Conservation (phyloP, 176 grass and related monocot species). For the Ensete ventricosum region DNA sequence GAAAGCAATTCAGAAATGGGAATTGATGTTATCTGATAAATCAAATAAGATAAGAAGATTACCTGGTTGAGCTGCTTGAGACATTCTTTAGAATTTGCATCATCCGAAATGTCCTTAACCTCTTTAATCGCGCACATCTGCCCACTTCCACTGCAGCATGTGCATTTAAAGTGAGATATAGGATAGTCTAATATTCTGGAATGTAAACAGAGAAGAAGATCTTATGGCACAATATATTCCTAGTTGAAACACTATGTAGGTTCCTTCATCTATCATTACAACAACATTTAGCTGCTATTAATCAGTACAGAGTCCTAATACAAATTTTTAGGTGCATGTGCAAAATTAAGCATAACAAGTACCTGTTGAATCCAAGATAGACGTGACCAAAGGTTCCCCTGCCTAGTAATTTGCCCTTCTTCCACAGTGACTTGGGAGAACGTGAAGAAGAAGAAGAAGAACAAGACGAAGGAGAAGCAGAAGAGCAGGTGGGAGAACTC, state of each 20-base stretch:
- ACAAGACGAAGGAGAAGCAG: conserved; percentile 37
- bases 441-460: conserved; percentile 35
- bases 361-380: conserved; percentile 80
- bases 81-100: conserved; percentile 87
- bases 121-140: conserved; percentile 95
- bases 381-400: conserved; percentile 77
- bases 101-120: conserved; percentile 91
- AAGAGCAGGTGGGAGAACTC: conserved; percentile 28
- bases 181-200: not conserved
- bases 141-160: conserved; percentile 64
- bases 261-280: not conserved
- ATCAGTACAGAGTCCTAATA: not conserved
- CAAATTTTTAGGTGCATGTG: not conserved
- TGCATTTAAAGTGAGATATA: conserved; percentile 15
- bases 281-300: too few relatives aligned
- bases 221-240: conserved; percentile 5
- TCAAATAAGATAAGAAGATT: conserved; percentile 18
- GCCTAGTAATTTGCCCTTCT: conserved; percentile 61
- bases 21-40: conserved; percentile 5
- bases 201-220: not conserved
- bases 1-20: not conserved
- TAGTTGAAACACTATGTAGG: not conserved
- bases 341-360: not conserved
- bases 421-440: conserved; percentile 54
- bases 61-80: conserved; percentile 94